Evolutionary conservation across 768 basidiomycete genomes (phyloP), one percentile per base, ranked within the genome.

Genomic region (Saitozyma podzolica): DNA sequence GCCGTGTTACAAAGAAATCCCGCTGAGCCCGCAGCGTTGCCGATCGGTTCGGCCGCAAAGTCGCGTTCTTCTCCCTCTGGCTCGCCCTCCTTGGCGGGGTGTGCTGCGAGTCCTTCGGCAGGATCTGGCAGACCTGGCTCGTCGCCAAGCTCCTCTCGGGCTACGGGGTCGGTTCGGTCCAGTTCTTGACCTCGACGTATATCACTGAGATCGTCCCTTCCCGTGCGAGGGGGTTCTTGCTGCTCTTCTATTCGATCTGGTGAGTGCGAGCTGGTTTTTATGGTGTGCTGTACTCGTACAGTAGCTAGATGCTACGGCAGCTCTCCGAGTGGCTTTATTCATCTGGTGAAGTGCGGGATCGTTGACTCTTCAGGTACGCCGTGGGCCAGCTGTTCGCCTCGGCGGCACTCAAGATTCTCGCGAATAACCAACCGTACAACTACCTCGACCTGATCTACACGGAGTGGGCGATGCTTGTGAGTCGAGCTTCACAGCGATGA

Each of bases 31-130:
- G 42, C 51, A 70, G 68, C 53, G 49, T 75, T 37, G 68, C 70
- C 52, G 70, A 72, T 49, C 45, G 63, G 16, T 72, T 65, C 49
- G 73, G 73, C 9, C 64, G 73, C 41, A 75, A 72, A 49, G 53
- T 49, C 4, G 61, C 65, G 7, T 70, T 75, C 53, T 75, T 70
- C 59, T 43, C 52, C 14, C 43, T 72, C 2, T 72, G 70, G 70
- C 16, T 56, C 10, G 56, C 56, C 6, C 68, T 69, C 29, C 57
- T 70, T 11, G 49, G 59, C 41, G 63, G 47, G 29, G 67, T 69
- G 9, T 54, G 14, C 42, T 41, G 39, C 0, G 59, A 68, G 54
- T 49, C 56, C 7, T 62, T 66, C 47, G 64, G 59, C 13, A 45
- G 48, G 9, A 59, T 42, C 7, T 65, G 67, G 62, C 48, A 58